phyloP scores from a whole-genome alignment of 2,329 filamentous ascomycete species.

The Verticillium klebahnii region DNA sequence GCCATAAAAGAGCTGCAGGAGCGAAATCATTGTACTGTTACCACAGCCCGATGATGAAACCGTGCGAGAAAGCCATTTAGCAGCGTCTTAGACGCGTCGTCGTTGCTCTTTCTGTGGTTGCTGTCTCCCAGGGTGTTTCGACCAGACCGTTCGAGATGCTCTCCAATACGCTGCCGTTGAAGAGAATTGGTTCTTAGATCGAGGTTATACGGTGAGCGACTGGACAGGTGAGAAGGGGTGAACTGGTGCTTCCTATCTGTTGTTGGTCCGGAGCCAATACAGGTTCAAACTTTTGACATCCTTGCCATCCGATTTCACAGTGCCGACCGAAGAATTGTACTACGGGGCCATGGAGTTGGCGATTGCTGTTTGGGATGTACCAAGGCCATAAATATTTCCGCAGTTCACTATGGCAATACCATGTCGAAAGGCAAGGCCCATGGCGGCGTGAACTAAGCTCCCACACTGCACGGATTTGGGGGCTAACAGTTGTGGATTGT shows the following conservation, averaged over 20 bases:
- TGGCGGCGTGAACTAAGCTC: constrained; percentile 3
- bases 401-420: constrained; percentile 31
- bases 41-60: constrained; percentile 35
- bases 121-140: constrained; percentile 6
- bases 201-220: neutral
- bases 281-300: constrained; percentile 20
- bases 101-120: neutral
- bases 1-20: constrained; percentile 34
- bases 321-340: constrained; percentile 32
- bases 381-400: constrained; percentile 4
- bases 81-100: constrained; percentile 12
- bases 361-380: neutral
- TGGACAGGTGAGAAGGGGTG: constrained; percentile 1
- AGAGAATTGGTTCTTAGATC: constrained; percentile 15
- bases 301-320: constrained; percentile 20
- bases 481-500: too few relatives aligned
- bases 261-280: constrained; percentile 18
- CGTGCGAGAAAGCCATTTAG: constrained; percentile 16
- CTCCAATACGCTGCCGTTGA: constrained; percentile 15
- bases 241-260: constrained; percentile 5
- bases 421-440: constrained; percentile 14
- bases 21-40: constrained; percentile 55
- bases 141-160: constrained; percentile 18
- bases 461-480: too few relatives aligned
- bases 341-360: too few relatives aligned